Evolutionary conservation across 805 yeast genomes (phyloP).

Genomic region (Cyberlindnera meyerae): DNA sequence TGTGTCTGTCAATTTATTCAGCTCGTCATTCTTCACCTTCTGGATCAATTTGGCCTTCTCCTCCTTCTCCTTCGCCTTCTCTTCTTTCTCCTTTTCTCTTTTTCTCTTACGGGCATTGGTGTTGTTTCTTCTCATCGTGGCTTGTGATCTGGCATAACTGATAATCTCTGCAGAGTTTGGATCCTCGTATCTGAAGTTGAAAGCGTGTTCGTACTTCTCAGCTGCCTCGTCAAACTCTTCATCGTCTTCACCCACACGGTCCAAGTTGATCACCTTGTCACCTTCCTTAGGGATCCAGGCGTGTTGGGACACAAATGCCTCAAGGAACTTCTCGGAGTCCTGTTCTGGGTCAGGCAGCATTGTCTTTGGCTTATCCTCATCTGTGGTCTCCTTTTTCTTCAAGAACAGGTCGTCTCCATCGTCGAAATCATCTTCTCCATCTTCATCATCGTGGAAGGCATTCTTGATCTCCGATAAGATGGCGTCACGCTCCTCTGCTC

Average conservation of each 20-base stretch:
- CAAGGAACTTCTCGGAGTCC: constrained; percentile 65
- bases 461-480: constrained; percentile 73
- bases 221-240: constrained; percentile 90
- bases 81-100: constrained; percentile 65
- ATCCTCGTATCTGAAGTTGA: constrained; percentile 93
- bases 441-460: constrained; percentile 49
- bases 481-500: constrained; percentile 67
- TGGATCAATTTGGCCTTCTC: constrained; percentile 57
- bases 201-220: constrained; percentile 86
- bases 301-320: constrained; percentile 64
- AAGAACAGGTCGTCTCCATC: constrained; percentile 38
- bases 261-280: constrained; percentile 52
- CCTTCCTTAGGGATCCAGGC: constrained; percentile 86
- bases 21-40: constrained; percentile 69
- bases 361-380: constrained; percentile 19
- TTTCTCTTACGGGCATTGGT: constrained; percentile 68
- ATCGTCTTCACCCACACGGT: constrained; percentile 48
- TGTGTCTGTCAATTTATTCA: constrained; percentile 72
- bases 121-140: constrained; percentile 80
- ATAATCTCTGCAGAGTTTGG: constrained; percentile 86
- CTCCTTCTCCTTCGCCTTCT: constrained; percentile 44
- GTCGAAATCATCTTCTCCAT: constrained; percentile 30
- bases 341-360: constrained; percentile 59
- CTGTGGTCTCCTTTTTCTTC: constrained; percentile 45
- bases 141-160: constrained; percentile 91